A percentile compares a stretch with the other conserved stretches of the same genome.
These are phyloP conservation scores for Emmonsiellopsis sp. DNA, from an alignment of 2,329 filamentous ascomycete genomes.

Conservation along the genomic window DNA sequence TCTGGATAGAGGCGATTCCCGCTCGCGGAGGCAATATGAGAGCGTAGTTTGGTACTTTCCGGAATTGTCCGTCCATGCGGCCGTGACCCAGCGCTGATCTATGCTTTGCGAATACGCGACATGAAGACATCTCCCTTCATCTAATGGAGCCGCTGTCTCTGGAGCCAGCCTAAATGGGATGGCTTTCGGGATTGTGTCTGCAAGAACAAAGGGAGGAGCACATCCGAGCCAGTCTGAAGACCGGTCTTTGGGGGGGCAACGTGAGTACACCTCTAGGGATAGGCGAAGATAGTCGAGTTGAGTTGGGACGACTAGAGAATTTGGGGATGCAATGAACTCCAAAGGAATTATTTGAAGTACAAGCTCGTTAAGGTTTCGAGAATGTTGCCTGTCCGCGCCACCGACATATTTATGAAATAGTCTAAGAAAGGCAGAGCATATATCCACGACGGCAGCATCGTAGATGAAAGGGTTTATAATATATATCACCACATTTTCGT, in stretches of 20 bases:
- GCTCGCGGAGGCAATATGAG: constrained; percentile 44
- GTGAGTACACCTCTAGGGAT: constrained; percentile 49
- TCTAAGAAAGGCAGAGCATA: constrained; percentile 49
- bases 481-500: constrained; percentile 46
- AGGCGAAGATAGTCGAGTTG: constrained; percentile 40
- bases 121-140: constrained; percentile 49
- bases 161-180: constrained; percentile 47
- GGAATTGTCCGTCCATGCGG: constrained; percentile 49
- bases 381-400: constrained; percentile 23
- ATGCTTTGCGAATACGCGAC: constrained; percentile 48
- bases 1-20: constrained; percentile 21
- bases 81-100: constrained; percentile 49
- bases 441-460: constrained; percentile 37
- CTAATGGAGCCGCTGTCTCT: constrained; percentile 45
- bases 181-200: constrained; percentile 41
- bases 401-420: constrained; percentile 46
- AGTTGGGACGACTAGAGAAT: constrained; percentile 42
- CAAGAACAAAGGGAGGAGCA: constrained; percentile 46
- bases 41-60: constrained; percentile 45
- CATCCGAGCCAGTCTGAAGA: constrained; percentile 32
- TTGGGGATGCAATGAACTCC: constrained; percentile 42
- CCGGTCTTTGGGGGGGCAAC: constrained; percentile 40
- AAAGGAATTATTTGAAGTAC: constrained; percentile 51
- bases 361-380: constrained; percentile 35
- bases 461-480: constrained; percentile 47